phyloP scores from a whole-genome alignment of 305 asterid species.

The Rubia balearica region DNA sequence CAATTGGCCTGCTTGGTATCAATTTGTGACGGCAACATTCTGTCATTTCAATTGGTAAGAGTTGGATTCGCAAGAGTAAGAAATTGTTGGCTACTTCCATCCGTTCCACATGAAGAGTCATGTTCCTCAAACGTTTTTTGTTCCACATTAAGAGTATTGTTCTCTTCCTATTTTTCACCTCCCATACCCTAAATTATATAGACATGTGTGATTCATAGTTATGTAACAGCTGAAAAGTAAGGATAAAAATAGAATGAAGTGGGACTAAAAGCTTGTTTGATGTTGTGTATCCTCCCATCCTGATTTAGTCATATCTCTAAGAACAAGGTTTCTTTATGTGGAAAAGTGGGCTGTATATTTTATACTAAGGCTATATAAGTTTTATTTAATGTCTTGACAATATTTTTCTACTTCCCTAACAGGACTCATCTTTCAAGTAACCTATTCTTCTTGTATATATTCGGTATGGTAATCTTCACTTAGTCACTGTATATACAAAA shows the following conservation, averaged over 20 bases:
- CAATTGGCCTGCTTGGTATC: slow-evolving; percentile 81
- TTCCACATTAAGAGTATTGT: neutral
- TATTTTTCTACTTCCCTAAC: slow-evolving; percentile 22
- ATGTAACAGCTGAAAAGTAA: neutral
- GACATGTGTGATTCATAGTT: neutral
- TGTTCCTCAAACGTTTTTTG: neutral
- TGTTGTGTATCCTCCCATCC: neutral
- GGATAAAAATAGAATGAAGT: neutral
- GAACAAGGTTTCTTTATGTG: neutral
- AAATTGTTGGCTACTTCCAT: neutral
- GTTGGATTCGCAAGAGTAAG: neutral
- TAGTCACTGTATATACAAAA: slow-evolving; percentile 1
- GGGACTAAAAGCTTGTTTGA: neutral
- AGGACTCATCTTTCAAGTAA: slow-evolving; percentile 95
- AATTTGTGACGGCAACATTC: slow-evolving; percentile 87
- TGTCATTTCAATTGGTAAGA: slow-evolving; percentile 83
- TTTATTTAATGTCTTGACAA: slow-evolving; percentile 10
- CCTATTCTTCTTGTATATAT: slow-evolving; percentile 88
- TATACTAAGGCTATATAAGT: neutral
- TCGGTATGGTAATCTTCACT: slow-evolving; percentile 46
- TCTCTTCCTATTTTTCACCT: neutral
- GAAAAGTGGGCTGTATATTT: neutral
- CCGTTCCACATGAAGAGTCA: neutral
- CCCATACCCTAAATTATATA: neutral
- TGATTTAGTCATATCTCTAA: neutral